Base-by-base conservation (phyloP, 345 rosid species). In the Litchi chinensis region DNA sequence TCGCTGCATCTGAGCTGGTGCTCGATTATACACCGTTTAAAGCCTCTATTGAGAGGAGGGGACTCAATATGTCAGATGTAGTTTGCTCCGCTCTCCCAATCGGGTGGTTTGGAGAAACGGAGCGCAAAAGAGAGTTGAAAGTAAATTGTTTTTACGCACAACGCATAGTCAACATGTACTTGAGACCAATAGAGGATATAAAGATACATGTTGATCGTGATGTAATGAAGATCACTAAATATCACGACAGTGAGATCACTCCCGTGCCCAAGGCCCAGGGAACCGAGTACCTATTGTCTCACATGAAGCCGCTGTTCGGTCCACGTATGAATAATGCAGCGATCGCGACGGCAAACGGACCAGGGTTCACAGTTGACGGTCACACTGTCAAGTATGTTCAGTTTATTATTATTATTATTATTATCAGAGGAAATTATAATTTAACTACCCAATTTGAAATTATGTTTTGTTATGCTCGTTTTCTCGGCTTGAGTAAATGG, bases 41-140 rank as follows among this genome's bases (percentile, higher is more conserved):
- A 7, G 74, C 72, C 22, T 87, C 89, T 1, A 4, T 79, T 6
- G 54, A 21, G 24, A 67, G 41, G 13, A 69, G 87, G 41, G 86
- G 79, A 0, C 75, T 87, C 6, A 76, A 81, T 10, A 7, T 76
- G 5, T 80, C 86, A 8, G 78, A 75, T 11, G 80, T 82, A 21
- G 78, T 70, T 59, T 87, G 86, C 32, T 73, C 83, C 10, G 8
- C 76, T 5, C 72, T 63, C 16, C 76, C 86, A 0, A 32, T 76
- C 0, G 89, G 87, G 11, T 87, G 90, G 90, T 85, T 37, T 48
- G 87, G 85, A 2, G 73, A 78, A 57, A 74, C 18, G 60, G 19
- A 76, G 63, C 63, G 57, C 3, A 50, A 15, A 13, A 59, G 82
- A 64, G 76, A 5, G 44, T 16, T 81, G 44, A 78, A 72, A 69